Evolutionary conservation across 148 eudicot species (phyloP).

Genomic region (Linanthus parryae): DNA sequence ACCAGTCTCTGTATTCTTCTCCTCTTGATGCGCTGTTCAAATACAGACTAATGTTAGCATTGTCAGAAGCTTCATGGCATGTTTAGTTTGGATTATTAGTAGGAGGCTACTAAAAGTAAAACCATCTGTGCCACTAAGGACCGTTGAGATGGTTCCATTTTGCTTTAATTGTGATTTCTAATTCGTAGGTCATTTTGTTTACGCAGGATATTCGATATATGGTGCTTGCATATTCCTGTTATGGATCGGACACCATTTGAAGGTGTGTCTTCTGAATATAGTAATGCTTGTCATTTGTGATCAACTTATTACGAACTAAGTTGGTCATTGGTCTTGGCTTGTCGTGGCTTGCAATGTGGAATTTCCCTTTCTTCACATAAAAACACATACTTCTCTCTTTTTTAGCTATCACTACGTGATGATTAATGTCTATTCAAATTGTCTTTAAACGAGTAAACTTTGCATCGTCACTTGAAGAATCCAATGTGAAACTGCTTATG

Average conservation of each 20-base stretch:
- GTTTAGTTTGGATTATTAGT: neutral
- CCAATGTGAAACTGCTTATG: neutral
- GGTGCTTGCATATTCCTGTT: slow-evolving; percentile 59
- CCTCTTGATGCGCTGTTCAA: neutral
- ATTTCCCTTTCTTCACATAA: neutral
- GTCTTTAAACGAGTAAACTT: neutral
- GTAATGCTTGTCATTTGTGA: too few species aligned
- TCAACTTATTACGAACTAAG: neutral
- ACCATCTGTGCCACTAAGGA: too few species aligned
- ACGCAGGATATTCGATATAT: slow-evolving; percentile 51
- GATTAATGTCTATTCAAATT: neutral
- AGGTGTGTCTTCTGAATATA: slow-evolving; percentile 30
- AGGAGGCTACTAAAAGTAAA: neutral
- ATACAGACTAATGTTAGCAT: neutral
- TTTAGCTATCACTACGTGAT: neutral
- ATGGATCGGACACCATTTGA: slow-evolving; percentile 47
- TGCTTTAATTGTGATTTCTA: slow-evolving; percentile 1
- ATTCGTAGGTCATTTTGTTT: slow-evolving; percentile 6
- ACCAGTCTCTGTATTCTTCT: neutral
- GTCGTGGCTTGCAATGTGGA: neutral
- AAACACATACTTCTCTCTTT: neutral
- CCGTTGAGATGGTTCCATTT: slow-evolving; percentile 4
- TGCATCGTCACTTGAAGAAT: neutral
- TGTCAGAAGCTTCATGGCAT: too few species aligned
- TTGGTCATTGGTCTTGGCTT: neutral